phyloP scores from a whole-genome alignment of 345 rosid genomes.

The Dipteronia sinensis region DNA sequence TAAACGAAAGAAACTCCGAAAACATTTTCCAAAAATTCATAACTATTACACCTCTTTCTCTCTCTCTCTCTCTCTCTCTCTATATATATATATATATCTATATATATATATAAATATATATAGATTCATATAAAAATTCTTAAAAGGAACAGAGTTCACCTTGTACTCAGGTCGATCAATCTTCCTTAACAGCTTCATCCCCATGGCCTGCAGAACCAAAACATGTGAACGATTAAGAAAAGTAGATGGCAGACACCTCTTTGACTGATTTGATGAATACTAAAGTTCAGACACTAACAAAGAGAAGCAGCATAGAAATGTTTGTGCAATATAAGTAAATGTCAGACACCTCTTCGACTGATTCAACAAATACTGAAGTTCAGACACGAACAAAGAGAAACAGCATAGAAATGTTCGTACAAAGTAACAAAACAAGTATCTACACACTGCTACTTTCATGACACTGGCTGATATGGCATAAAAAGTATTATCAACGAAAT shows the following conservation, averaged over 20 bases:
- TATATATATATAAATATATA: no score
- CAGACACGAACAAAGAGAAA: background rate
- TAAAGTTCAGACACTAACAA: no score
- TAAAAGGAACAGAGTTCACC: constrained; percentile 37
- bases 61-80: no score
- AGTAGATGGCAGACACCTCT: background rate
- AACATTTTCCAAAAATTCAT: background rate
- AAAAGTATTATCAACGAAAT: background rate
- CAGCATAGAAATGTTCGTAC: background rate
- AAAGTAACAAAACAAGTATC: background rate
- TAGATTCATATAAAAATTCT: background rate
- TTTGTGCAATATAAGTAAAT: background rate
- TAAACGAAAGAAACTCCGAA: background rate
- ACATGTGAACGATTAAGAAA: background rate
- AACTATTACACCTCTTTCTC: no score
- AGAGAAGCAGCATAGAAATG: no score
- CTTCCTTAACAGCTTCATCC: constrained; percentile 77
- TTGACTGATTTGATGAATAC: no score
- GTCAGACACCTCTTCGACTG: background rate
- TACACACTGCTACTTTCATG: background rate
- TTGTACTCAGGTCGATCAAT: constrained; percentile 77
- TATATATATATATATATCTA: no score
- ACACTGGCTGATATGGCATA: background rate
- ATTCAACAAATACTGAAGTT: background rate
- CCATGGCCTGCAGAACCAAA: constrained; percentile 63